A percentile compares a stretch with the other conserved stretches of the same genome.
These are phyloP conservation scores for Apiotrichum domesticum DNA, from an alignment of 1,284 basidiomycete genomes.

Conservation along the genomic window DNA sequence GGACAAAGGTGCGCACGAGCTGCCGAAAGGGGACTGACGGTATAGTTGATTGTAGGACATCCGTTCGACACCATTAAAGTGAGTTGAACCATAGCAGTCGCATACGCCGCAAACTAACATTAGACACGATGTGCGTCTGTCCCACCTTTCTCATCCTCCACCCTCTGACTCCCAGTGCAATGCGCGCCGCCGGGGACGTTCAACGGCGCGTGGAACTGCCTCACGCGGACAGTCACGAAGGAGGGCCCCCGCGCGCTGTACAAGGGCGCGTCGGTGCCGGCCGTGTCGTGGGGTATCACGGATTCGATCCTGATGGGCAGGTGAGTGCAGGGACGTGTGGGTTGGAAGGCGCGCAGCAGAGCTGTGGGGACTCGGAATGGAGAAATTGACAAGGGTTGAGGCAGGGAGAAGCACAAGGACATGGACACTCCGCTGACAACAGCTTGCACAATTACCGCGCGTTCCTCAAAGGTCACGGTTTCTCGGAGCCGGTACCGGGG, in stretches of 20 bases:
- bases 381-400: too few species aligned
- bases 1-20: slow-evolving; percentile 22
- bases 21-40: too few species aligned
- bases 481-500: slow-evolving; percentile 30
- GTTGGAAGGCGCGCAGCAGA: too few species aligned
- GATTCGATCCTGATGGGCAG: slow-evolving; percentile 47
- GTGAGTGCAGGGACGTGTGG: slow-evolving; percentile 14
- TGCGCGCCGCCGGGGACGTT: slow-evolving; percentile 42
- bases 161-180: slow-evolving; percentile 28
- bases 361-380: too few species aligned
- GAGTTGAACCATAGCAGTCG: slow-evolving; percentile 6
- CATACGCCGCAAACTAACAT: not conserved
- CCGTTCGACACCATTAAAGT: slow-evolving; percentile 46
- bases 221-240: slow-evolving; percentile 14
- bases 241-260: slow-evolving; percentile 44
- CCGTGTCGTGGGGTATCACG: slow-evolving; percentile 46
- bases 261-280: slow-evolving; percentile 46
- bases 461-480: slow-evolving; percentile 34
- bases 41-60: slow-evolving; percentile 33
- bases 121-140: slow-evolving; percentile 30
- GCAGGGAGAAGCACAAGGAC: too few species aligned
- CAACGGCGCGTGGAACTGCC: slow-evolving; percentile 41
- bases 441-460: slow-evolving; percentile 47
- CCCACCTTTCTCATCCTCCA: too few species aligned
- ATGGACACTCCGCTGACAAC: not conserved